These are phyloP conservation scores for Podospora pseudopauciseta DNA, from an alignment of 495 filamentous ascomycete species.

Conservation along the genomic window DNA sequence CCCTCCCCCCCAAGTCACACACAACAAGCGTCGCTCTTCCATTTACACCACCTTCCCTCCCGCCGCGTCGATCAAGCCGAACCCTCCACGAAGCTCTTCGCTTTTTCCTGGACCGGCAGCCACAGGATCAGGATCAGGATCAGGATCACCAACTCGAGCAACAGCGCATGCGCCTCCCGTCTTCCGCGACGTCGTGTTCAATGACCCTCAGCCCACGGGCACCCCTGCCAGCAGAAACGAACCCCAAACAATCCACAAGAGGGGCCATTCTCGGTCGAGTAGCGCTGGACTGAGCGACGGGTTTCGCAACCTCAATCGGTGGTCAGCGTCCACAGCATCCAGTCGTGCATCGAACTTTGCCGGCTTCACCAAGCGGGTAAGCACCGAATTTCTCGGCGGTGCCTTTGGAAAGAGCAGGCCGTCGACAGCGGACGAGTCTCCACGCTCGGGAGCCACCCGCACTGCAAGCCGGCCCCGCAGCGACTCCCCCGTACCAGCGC, in stretches of 20 bases:
- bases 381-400: slow-evolving; percentile 36
- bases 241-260: slow-evolving; percentile 23
- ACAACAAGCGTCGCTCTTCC: slow-evolving; percentile 12
- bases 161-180: slow-evolving; percentile 6
- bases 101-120: slow-evolving; percentile 28
- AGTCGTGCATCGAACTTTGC: slow-evolving; percentile 58
- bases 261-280: slow-evolving; percentile 42
- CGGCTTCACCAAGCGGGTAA: slow-evolving; percentile 56
- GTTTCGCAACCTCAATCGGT: slow-evolving; percentile 72
- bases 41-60: slow-evolving; percentile 22
- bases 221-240: slow-evolving; percentile 27
- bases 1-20: slow-evolving; percentile 6
- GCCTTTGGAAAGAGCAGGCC: slow-evolving; percentile 27
- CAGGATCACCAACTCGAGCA: slow-evolving; percentile 1
- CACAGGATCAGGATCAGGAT: slow-evolving; percentile 12
- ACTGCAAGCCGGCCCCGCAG: slow-evolving; percentile 9
- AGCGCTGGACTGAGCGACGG: slow-evolving; percentile 56
- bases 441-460: slow-evolving; percentile 11
- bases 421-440: slow-evolving; percentile 29
- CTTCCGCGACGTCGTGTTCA: slow-evolving; percentile 31
- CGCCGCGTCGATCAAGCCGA: not conserved
- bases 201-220: slow-evolving; percentile 24
- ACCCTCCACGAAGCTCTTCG: slow-evolving; percentile 36
- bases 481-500: slow-evolving; percentile 23
- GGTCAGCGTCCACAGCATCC: slow-evolving; percentile 74